Base-by-base conservation (phyloP, 164 flowering plant species). In the Berberis vulgaris region DNA sequence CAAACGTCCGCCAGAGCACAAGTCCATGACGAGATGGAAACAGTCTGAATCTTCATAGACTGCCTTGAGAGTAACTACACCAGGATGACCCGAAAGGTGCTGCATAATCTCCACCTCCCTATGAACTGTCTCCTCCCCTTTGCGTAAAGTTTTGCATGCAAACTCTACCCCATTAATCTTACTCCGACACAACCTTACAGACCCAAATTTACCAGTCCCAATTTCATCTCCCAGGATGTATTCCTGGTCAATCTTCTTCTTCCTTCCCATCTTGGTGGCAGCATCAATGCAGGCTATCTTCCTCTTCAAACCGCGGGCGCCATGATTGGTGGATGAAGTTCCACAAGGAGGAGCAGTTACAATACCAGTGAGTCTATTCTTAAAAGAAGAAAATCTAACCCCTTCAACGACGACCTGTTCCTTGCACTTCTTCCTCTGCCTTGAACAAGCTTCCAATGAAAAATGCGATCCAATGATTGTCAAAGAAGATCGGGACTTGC, bases 101-200 rank as follows among this genome's bases (percentile, higher is more conserved):
- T 93, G 98, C 97, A 93, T 93, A 73, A 93, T 93, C 80, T 93
- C 98, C 60, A 90, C 96, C 69, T 93, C 98, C 66, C 87, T 61
- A 60, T 90, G 98, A 58, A 88, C 97, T 0, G 82, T 83, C 76
- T 93, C 97, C 79, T 86, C 92, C 44, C 95, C 73, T 43, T 75
- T 75, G 5, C 4, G 52, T 60, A 75, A 62, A 26, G 75, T 72
- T 56, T 75, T 76, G 68, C 98, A 90, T 0, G 98, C 98, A 77
- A 77, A 90, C 49, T 90, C 91, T 4, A 52, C 83, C 10, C 91
- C 90, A 62, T 67, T 81, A 26, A 47, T 71, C 75, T 59, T 81
- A 65, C 86, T 74, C 70, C 73, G 62, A 60, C 96, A 89, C 64
- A 82, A 49, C 77, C 86, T 76, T 47, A 93, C 98, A 0, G 87